These are phyloP conservation scores for Plenodomus tracheiphilus DNA, from an alignment of 2,329 filamentous ascomycete genomes.

Conservation along the genomic window DNA sequence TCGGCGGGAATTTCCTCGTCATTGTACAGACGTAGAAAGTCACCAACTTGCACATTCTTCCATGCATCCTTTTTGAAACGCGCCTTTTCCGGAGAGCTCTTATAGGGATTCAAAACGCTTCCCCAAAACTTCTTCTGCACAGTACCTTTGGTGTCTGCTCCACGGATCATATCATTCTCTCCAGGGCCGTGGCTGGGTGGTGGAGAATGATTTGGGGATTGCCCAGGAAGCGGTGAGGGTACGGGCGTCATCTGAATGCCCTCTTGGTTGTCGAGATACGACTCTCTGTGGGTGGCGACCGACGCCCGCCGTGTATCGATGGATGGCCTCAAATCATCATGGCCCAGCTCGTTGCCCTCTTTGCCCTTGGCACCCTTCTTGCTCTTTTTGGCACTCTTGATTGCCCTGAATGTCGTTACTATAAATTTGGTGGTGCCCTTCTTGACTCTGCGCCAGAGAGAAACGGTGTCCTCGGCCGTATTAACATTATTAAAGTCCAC, in stretches of 20 bases:
- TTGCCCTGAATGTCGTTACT: slow-evolving; percentile 57
- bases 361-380: slow-evolving; percentile 39
- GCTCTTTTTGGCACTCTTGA: slow-evolving; percentile 50
- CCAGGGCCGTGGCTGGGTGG: slow-evolving; percentile 30
- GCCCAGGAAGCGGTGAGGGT: slow-evolving; percentile 71
- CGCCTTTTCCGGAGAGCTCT: slow-evolving; percentile 68
- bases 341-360: slow-evolving; percentile 53
- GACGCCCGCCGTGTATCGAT: slow-evolving; percentile 65
- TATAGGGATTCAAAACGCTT: slow-evolving; percentile 73
- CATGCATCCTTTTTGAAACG: slow-evolving; percentile 91
- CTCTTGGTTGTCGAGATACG: slow-evolving; percentile 55
- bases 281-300: slow-evolving; percentile 57
- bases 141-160: slow-evolving; percentile 22
- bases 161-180: slow-evolving; percentile 32
- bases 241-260: slow-evolving; percentile 97
- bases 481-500: slow-evolving; percentile 93
- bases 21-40: slow-evolving; percentile 95
- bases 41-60: slow-evolving; percentile 94
- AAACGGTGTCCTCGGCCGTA: slow-evolving; percentile 82
- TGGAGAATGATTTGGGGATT: slow-evolving; percentile 33
- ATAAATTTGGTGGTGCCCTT: slow-evolving; percentile 74
- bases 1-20: slow-evolving; percentile 95
- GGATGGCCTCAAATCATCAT: slow-evolving; percentile 65
- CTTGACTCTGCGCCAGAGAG: slow-evolving; percentile 84
- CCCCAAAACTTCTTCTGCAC: slow-evolving; percentile 61